A percentile compares a stretch with the other conserved stretches of the same genome.
Evolutionary conservation across 2,329 filamentous ascomycete genomes (phyloP).

Genomic region (Neopestalotiopsis sp.): DNA sequence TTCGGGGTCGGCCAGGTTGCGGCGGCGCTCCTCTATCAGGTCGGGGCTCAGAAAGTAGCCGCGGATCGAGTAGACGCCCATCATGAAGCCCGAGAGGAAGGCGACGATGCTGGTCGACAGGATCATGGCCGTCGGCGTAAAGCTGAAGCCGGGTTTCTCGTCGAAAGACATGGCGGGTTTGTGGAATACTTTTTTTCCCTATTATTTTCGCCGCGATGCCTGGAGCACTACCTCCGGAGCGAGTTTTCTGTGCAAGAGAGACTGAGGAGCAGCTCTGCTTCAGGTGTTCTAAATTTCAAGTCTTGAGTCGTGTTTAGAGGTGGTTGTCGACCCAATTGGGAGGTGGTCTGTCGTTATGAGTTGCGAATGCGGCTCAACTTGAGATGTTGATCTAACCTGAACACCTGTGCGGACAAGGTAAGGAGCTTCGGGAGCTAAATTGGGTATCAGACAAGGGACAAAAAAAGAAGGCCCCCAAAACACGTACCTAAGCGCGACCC

Average conservation of each 20-base stretch:
- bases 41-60: constrained; percentile 64
- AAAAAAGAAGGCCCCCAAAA: background rate
- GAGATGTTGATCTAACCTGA: background rate
- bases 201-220: background rate
- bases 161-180: constrained; percentile 39
- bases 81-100: constrained; percentile 78
- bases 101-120: constrained; percentile 76
- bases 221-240: background rate
- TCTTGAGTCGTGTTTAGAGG: constrained; percentile 11
- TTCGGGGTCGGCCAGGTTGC: constrained; percentile 62
- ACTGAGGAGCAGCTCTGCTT: background rate
- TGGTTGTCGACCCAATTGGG: background rate
- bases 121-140: constrained; percentile 60
- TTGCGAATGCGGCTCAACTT: constrained; percentile 4
- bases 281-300: background rate
- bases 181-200: background rate
- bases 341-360: background rate
- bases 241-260: background rate
- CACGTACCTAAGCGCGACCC: background rate
- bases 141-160: constrained; percentile 29
- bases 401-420: background rate
- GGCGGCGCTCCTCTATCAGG: constrained; percentile 60
- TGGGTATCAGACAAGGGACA: background rate
- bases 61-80: constrained; percentile 74
- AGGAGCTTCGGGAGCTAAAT: background rate